phyloP scores from a whole-genome alignment of 2,329 filamentous ascomycete species.

The Fusarium circinatum region DNA sequence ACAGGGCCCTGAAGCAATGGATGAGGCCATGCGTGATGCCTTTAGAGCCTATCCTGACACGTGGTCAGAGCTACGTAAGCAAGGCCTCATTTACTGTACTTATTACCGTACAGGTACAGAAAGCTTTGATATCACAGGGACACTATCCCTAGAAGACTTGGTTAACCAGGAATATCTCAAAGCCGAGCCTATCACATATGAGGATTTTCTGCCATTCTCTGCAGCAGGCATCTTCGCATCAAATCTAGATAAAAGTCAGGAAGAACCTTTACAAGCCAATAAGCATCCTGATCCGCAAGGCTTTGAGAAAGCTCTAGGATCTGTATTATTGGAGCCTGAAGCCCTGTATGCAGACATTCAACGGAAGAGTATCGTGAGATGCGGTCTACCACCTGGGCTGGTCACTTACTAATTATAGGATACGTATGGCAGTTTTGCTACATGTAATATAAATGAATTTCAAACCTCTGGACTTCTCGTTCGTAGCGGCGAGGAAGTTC shows the following conservation, averaged over 20 bases:
- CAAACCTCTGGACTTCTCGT: no score
- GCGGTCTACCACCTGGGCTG: neutral
- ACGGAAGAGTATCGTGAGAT: slow-evolving; percentile 6
- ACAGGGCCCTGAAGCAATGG: slow-evolving; percentile 1
- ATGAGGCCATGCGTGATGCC: slow-evolving; percentile 36
- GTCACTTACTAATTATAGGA: neutral
- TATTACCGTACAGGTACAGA: slow-evolving; percentile 40
- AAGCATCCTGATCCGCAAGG: neutral
- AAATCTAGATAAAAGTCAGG: slow-evolving; percentile 43
- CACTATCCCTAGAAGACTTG: slow-evolving; percentile 44
- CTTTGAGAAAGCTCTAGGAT: slow-evolving; percentile 7
- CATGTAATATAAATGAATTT: no score
- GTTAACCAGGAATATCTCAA: slow-evolving; percentile 48
- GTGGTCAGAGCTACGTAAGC: slow-evolving; percentile 48
- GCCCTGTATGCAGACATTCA: slow-evolving; percentile 1
- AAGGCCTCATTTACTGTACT: slow-evolving; percentile 52
- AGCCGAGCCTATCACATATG: slow-evolving; percentile 59
- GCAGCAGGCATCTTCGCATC: slow-evolving; percentile 62
- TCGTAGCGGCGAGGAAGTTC: no score
- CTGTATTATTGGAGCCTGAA: neutral
- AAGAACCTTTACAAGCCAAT: neutral
- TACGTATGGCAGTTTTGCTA: no score
- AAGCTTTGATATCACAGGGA: neutral
- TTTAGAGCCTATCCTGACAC: slow-evolving; percentile 55
- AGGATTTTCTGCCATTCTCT: slow-evolving; percentile 63